Conservation (phyloP, 2,329 filamentous ascomycete genomes). For the Beauveria sp. region DNA sequence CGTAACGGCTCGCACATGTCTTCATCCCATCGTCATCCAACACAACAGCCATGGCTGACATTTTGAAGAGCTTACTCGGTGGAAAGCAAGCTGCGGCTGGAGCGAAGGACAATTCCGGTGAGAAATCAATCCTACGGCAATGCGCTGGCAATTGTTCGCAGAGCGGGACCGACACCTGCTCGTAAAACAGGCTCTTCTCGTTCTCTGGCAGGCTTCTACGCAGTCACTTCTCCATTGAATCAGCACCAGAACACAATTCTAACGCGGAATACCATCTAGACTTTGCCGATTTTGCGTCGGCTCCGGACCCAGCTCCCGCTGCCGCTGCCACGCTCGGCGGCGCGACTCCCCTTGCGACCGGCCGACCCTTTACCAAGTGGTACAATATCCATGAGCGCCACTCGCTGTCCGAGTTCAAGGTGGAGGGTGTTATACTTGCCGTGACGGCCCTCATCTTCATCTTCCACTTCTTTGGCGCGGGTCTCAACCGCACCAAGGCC, state of each 20-base stretch:
- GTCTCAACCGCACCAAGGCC: constrained; percentile 72
- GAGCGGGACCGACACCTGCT: neutral
- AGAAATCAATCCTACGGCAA: constrained; percentile 17
- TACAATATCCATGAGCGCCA: constrained; percentile 94
- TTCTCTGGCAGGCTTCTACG: neutral
- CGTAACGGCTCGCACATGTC: constrained; percentile 11
- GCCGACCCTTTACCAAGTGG: constrained; percentile 80
- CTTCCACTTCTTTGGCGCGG: constrained; percentile 74
- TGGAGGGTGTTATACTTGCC: constrained; percentile 74
- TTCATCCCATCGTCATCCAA: constrained; percentile 15
- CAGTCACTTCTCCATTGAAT: neutral
- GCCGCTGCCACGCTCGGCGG: constrained; percentile 37
- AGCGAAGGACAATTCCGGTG: constrained; percentile 57
- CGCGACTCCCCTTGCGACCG: constrained; percentile 37
- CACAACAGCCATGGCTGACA: constrained; percentile 42
- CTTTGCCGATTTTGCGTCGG: constrained; percentile 87
- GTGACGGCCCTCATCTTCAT: constrained; percentile 67
- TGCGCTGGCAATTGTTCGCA: neutral
- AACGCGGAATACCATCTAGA: constrained; percentile 43
- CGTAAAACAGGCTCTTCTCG: neutral
- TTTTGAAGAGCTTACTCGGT: constrained; percentile 63
- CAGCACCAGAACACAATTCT: constrained; percentile 12
- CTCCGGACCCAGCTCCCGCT: constrained; percentile 57
- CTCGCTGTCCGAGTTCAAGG: constrained; percentile 73
- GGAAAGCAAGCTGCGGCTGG: constrained; percentile 47